Percentiles rank a stretch among this genome's conserved stretches.
Evolutionary conservation across 1,139 yeast species (phyloP).

Genomic region (Saccharomycopsis phalli): DNA sequence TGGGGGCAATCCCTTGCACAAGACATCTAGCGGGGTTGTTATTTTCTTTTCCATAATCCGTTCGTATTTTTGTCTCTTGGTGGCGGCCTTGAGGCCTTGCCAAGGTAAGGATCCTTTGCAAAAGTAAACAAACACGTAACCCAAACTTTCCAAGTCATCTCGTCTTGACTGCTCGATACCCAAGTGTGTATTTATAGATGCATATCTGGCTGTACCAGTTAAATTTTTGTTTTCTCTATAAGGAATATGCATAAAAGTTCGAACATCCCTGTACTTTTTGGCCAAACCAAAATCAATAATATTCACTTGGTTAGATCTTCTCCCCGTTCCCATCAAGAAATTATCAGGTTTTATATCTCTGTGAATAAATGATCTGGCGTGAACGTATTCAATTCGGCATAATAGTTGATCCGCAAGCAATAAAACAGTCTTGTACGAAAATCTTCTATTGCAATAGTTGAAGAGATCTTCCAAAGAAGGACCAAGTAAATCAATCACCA

Average conservation of each 20-base stretch:
- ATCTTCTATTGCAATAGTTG: conserved; percentile 90
- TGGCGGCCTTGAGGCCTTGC: conserved; percentile 97
- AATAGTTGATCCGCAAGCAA: conserved; percentile 90
- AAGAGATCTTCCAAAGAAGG: conserved; percentile 93
- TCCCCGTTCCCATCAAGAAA: conserved; percentile 93
- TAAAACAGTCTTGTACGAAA: conserved; percentile 87
- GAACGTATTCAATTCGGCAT: conserved; percentile 90
- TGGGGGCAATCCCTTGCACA: conserved; percentile 85
- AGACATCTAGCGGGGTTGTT: conserved; percentile 81
- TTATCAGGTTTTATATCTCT: conserved; percentile 83
- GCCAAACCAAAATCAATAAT: conserved; percentile 97
- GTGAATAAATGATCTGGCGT: conserved; percentile 91
- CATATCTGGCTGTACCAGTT: conserved; percentile 97
- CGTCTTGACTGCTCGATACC: conserved; percentile 96
- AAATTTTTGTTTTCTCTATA: conserved; percentile 92
- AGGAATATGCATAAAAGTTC: conserved; percentile 92
- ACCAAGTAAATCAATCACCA: conserved; percentile 93
- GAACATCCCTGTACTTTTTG: conserved; percentile 89
- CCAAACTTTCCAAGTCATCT: conserved; percentile 92
- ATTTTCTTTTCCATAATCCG: conserved; percentile 94
- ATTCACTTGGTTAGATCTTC: conserved; percentile 90
- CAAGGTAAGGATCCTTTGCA: conserved; percentile 95
- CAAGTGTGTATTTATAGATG: conserved; percentile 89
- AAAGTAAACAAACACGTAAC: conserved; percentile 90
- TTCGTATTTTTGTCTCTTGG: conserved; percentile 94